Base-by-base conservation (phyloP, 805 yeast genomes). In the Barnettozyma pratensis region DNA sequence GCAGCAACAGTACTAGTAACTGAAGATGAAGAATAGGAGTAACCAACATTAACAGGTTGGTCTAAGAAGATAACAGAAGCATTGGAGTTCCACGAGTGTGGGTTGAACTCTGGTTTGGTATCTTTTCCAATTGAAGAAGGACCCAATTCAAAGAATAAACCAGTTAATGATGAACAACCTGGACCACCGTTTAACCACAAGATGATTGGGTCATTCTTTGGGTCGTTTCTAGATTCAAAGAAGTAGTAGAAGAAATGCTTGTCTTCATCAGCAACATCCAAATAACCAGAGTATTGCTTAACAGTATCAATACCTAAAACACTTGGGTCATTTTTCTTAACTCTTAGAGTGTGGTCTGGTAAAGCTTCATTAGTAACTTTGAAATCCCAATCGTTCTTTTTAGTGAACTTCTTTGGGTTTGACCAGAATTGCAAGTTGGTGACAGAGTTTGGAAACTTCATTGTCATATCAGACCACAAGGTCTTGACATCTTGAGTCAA, bases 181-280 rank as follows among this genome's bases (percentile, higher is more conserved):
- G 97, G 96, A 14, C 97, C 97, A 58, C 97, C 97, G 63, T 89
- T 89, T 63, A 89, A 75, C 96, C 97, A 90, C 56, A 92, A 73
- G 44, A 90, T 77, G 38, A 88, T 74, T 1, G 96, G 96, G 67
- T 88, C 96, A 51, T 75, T 86, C 54, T 70, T 70, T n/a, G 96
- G 96, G 66, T 87, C 91, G 64, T 84, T 85, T 74, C 96, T 80
- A 51, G 92, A 83, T 68, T 89, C 96, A 60, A 89, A 90, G 62
- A 83, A 84, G 91, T 94, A 75, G 61, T 72, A 77, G 71, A 87
- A 88, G 64, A 88, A 83, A 69, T 89, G 97, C 70, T 89, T 89
- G 63, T 88, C 97, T 56, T 83, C 88, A 44, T 83, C 87, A 51
- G 74, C 79, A 45, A 86, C 80, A 66, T 89, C 96, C 63, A 89